phyloP scores from a whole-genome alignment of 225 moss, liverwort and hornwort genomes.

The Pleurozium schreberi region DNA sequence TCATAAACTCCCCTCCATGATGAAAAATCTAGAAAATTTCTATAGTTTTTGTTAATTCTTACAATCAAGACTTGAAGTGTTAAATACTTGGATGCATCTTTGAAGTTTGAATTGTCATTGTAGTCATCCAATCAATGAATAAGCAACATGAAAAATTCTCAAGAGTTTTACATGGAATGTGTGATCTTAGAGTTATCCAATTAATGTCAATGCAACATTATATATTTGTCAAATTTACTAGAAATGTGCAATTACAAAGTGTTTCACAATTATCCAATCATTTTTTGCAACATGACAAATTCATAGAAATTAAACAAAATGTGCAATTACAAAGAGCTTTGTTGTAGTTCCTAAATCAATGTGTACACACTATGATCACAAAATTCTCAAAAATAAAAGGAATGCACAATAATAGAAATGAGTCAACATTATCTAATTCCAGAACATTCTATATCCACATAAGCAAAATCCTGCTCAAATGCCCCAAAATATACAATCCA shows the following conservation, averaged over 20 bases:
- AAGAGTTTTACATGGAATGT: no score
- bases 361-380: not conserved
- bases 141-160: not conserved
- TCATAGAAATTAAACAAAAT: not conserved
- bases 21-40: not conserved
- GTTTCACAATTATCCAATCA: not conserved
- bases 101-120: not conserved
- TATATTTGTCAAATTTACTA: not conserved
- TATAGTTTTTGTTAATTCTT: not conserved
- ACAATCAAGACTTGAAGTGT: not conserved
- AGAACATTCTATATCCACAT: not conserved
- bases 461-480: fast-evolving
- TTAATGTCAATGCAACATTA: not conserved
- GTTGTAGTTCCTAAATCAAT: not conserved
- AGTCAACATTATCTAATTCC: not conserved
- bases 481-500: not conserved
- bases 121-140: not conserved
- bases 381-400: not conserved
- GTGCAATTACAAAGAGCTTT: not conserved
- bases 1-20: not conserved
- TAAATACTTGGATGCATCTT: not conserved
- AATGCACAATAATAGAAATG: not conserved
- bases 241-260: not conserved
- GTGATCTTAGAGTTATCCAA: not conserved
- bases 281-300: not conserved